Evolutionary conservation across 2,329 filamentous ascomycete species (phyloP), one percentile per base, ranked within the genome.

Genomic region (Pyrenophora seminiperda): DNA sequence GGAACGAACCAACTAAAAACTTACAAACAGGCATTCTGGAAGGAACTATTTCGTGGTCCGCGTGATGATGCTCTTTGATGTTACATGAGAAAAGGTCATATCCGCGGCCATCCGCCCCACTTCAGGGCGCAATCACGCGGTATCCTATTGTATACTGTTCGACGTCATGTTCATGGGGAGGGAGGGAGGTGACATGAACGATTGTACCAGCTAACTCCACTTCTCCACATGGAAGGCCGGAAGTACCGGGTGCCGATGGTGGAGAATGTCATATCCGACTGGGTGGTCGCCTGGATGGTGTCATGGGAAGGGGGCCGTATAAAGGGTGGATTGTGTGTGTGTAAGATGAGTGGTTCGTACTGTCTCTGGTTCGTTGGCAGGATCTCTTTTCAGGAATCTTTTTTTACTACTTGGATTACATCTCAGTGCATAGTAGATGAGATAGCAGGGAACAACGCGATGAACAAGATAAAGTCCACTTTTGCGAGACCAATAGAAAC

Each of bases 401-500:
- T 9, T 33, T 4, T 9, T 33, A 13, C 27, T 36, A 27, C n/a
- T 18, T 31, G 9, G 17, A 20, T 17, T 19, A 11, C 32, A 13
- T 13, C 7, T 15, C 5, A 6, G 4, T 27, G n/a, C 22, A 27
- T 13, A 29, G 17, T 5, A 40, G 7, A 17, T 4, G 17, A 3
- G 18, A 41, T 19, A 20, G 22, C 13, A n/a, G 20, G 9, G 20
- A 5, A n/a, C 6, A 24, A 18, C n/a, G 5, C 9, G 19, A 48
- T 50, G 37, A 19, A 41, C 5, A 47, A 44, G 27, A 51, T 44
- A 9, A 54, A 42, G 18, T 54, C 56, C 49, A 62, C 50, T 43
- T 15, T 65, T 15, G 40, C 49, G 4, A 62, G 61, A 36, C 58
- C 59, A 4, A 34, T 63, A 11, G 44, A 39, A 11, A 24, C 53